Evolutionary conservation across 495 filamentous ascomycete species (phyloP), one percentile per base, ranked within the genome.

Genomic region (Penicillium silybi): DNA sequence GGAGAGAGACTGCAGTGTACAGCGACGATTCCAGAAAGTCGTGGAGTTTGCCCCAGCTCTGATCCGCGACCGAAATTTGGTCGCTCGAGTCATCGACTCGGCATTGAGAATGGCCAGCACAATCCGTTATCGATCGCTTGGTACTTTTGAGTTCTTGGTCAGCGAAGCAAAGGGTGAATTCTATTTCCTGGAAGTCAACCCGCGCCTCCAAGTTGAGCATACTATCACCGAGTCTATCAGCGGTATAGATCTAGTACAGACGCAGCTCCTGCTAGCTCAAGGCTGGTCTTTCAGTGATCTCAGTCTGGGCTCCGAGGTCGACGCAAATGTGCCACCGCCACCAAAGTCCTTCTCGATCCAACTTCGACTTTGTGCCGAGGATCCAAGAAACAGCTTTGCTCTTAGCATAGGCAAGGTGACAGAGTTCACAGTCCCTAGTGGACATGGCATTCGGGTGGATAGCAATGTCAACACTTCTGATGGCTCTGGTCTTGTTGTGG

Each of bases 151-250:
- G 56, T 86, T 80, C 44, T 70, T 86, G 13, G 79, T 85, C 11
- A 77, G 81, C 62, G 78, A 81, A 48, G 57, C 72, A n/a, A 73
- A 63, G 0, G 59, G 59, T 0, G 73, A 81, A 40, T 82, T 82
- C 63, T 86, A 80, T 59, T 86, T 86, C 55, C 64, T 86, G 4
- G 83, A 86, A 60, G 78, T 85, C 70, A 86, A 86, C 58, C 81
- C 83, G 0, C 69, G 83, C 25, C 61, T 85, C 17, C 83, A 78
- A 58, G 77, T 80, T 26, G 78, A 80, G 52, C 78, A 80, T 46
- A 80, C 74, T 17, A 74, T 81, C 34, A 80, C 76, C 1, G 77
- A 82, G 50, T 64, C 75, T 6, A 78, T 79, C 47, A 80, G 76
- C 38, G 76, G 69, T 5, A 58, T 84, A 4, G 83, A 85, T 52